Percentiles rank a stretch among this genome's conserved stretches.
These are phyloP conservation scores for Acacia melanoxylon DNA, from an alignment of 306 rosid species.

Conservation along the genomic window DNA sequence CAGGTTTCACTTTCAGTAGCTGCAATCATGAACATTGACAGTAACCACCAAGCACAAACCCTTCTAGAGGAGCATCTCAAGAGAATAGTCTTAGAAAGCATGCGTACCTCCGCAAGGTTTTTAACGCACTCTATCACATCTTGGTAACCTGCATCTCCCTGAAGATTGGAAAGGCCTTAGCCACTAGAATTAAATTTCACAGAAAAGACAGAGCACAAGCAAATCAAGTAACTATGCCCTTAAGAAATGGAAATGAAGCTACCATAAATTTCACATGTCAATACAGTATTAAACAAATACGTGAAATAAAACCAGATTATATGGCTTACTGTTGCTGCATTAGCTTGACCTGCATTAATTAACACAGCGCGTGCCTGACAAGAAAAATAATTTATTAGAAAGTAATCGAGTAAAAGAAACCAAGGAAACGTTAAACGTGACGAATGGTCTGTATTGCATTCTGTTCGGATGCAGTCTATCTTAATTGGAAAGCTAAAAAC, in stretches of 20 bases:
- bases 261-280: slow-evolving; percentile 3
- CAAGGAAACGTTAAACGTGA: neutral
- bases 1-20: slow-evolving; percentile 71
- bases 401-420: slow-evolving; percentile 14
- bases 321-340: slow-evolving; percentile 81
- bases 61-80: slow-evolving; percentile 15
- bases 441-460: slow-evolving; percentile 10
- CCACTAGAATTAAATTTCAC: slow-evolving; percentile 15
- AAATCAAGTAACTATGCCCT: slow-evolving; percentile 2
- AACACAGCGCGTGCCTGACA: slow-evolving; percentile 88
- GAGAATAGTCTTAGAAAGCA: slow-evolving; percentile 16
- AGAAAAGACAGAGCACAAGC: neutral
- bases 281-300: slow-evolving; percentile 5
- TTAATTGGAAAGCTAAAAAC: slow-evolving; percentile 12
- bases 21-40: slow-evolving; percentile 35
- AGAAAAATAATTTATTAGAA: slow-evolving; percentile 32
- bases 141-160: slow-evolving; percentile 92
- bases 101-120: slow-evolving; percentile 67
- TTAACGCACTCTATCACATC: slow-evolving; percentile 67
- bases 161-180: slow-evolving; percentile 37
- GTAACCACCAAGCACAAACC: slow-evolving; percentile 11
- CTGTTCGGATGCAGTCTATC: slow-evolving; percentile 9
- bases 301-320: neutral
- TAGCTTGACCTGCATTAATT: slow-evolving; percentile 97
- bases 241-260: neutral